phyloP scores from a whole-genome alignment of 495 filamentous ascomycete species.

The Rusavskia elegans region DNA sequence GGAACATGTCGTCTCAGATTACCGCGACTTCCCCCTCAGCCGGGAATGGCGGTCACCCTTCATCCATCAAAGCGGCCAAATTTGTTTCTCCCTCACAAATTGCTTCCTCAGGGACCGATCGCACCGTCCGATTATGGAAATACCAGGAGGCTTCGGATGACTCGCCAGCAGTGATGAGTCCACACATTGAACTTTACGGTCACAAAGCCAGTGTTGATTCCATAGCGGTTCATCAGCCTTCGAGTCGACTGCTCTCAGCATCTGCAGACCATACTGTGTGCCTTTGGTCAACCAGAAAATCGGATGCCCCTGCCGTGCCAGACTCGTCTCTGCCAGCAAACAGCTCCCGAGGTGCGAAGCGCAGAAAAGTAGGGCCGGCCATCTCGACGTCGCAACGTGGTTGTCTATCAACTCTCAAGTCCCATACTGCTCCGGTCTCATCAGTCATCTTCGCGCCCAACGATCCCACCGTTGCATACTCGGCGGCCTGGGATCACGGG shows the following conservation, averaged over 20 bases:
- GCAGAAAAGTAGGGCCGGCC: slow-evolving; percentile 55
- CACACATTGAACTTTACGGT: slow-evolving; percentile 71
- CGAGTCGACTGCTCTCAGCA: slow-evolving; percentile 66
- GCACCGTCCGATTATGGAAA: slow-evolving; percentile 74
- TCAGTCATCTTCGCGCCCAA: slow-evolving; percentile 66
- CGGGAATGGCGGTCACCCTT: slow-evolving; percentile 52
- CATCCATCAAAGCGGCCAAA: slow-evolving; percentile 62
- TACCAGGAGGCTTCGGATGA: slow-evolving; percentile 50
- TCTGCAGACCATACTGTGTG: slow-evolving; percentile 66
- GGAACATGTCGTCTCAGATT: slow-evolving; percentile 70
- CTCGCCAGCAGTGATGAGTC: slow-evolving; percentile 46
- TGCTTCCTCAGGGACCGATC: slow-evolving; percentile 67
- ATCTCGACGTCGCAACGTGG: slow-evolving; percentile 53
- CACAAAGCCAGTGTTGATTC: slow-evolving; percentile 62
- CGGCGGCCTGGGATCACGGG: slow-evolving; percentile 73
- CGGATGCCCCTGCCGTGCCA: slow-evolving; percentile 54
- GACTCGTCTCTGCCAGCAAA: slow-evolving; percentile 43
- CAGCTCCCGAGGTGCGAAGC: slow-evolving; percentile 45
- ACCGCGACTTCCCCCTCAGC: slow-evolving; percentile 51
- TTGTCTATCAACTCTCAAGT: slow-evolving; percentile 52
- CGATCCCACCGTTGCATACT: slow-evolving; percentile 81
- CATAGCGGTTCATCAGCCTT: slow-evolving; percentile 58
- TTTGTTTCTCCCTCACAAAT: slow-evolving; percentile 63
- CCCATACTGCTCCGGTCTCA: slow-evolving; percentile 57
- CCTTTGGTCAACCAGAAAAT: slow-evolving; percentile 67